Percentiles rank a stretch among this genome's conserved stretches.
Evolutionary conservation across 495 filamentous ascomycete genomes (phyloP).

Genomic region (Trichocladium uniseriatum): DNA sequence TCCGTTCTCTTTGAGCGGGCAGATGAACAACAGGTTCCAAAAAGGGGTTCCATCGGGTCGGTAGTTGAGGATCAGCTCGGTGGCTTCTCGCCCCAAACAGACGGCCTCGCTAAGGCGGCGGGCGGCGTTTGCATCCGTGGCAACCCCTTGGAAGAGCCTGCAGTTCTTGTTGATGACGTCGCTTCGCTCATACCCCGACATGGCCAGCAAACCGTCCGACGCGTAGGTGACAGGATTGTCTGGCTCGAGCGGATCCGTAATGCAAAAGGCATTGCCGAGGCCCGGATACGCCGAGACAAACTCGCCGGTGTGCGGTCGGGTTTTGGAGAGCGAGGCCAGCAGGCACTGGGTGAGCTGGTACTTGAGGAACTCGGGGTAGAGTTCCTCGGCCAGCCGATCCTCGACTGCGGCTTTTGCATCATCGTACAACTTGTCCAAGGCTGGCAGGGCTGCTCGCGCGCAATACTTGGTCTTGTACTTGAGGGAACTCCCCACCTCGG

Average conservation of each 20-base stretch:
- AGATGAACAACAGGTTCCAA: conserved; percentile 47
- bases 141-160: conserved; percentile 41
- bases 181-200: conserved; percentile 38
- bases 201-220: conserved; percentile 42
- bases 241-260: conserved; percentile 21
- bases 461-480: conserved; percentile 35
- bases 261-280: conserved; percentile 29
- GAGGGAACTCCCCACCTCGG: conserved; percentile 23
- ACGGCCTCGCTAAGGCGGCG: conserved; percentile 36
- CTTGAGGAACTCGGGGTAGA: conserved; percentile 45
- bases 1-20: conserved; percentile 40
- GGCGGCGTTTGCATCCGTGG: conserved; percentile 34
- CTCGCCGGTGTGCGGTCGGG: conserved; percentile 1
- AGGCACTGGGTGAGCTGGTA: conserved; percentile 25
- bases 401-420: conserved; percentile 38
- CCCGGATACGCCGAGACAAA: conserved; percentile 24
- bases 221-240: conserved; percentile 45
- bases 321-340: conserved; percentile 16
- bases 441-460: conserved; percentile 30
- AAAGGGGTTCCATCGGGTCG: conserved; percentile 45
- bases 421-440: conserved; percentile 36
- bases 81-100: conserved; percentile 32
- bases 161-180: conserved; percentile 44
- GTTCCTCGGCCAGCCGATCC: conserved; percentile 30
- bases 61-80: conserved; percentile 45